Evolutionary conservation across 306 rosid species (phyloP).

Genomic region (Fagus crenata): DNA sequence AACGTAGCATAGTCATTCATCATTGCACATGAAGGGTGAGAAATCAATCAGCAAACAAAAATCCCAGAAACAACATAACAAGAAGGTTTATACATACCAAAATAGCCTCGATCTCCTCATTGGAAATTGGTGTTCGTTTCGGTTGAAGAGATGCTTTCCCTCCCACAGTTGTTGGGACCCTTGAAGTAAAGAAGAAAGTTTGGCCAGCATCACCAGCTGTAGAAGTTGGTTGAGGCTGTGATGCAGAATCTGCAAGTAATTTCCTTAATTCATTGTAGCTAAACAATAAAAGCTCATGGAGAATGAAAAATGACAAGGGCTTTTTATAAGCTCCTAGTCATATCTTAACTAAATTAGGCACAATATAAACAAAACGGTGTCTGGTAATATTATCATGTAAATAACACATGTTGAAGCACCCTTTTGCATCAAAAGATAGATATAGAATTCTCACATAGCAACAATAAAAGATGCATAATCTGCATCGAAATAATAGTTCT

Average conservation of each 20-base stretch:
- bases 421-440: neutral
- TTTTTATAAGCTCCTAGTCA: neutral
- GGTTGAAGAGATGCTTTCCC: conserved; percentile 98
- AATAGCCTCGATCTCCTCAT: conserved; percentile 89
- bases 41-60: neutral
- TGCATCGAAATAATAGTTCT: neutral
- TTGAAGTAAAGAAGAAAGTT: conserved; percentile 53
- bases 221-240: conserved; percentile 43
- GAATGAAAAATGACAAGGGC: neutral
- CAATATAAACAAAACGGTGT: neutral
- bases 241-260: conserved; percentile 55
- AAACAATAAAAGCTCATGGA: neutral
- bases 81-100: conserved; percentile 57
- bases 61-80: conserved; percentile 4
- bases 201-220: conserved; percentile 36
- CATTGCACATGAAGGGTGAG: neutral
- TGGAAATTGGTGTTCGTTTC: conserved; percentile 76
- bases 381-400: neutral
- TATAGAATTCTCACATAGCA: neutral
- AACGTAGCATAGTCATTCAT: neutral
- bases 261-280: neutral
- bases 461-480: neutral
- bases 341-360: neutral
- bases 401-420: neutral
- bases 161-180: conserved; percentile 48